Base-by-base conservation (phyloP, 306 rosid genomes). In the Glycine latifolia region DNA sequence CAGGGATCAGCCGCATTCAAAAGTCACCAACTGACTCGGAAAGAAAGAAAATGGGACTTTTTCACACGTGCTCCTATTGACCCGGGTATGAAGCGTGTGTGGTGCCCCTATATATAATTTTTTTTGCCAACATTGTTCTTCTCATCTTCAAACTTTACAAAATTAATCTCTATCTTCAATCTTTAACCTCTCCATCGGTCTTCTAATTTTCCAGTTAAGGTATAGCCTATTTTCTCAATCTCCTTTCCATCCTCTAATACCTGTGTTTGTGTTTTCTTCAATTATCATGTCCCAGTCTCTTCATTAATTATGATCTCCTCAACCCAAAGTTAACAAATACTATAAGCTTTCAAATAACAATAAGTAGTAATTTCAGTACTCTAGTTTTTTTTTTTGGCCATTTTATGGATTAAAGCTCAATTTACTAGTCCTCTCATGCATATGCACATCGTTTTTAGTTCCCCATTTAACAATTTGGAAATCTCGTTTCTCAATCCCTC, bases 51-150 rank as follows among this genome's bases (percentile, higher is more conserved):
- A 69, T 26, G 31, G 31, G 31, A 26, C 31, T 70, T 76, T 76
- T 83, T 77, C 85, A 83, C 87, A 87, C 86, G 87, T 87, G 86
- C 11, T 46, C 17, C 8, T 13, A 1, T n/a, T 6, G 41, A 37
- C 39, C 33, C 59, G 67, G 78, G 71, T 77, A 58, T 39, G 74
- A 74, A 69, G 66, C 90, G 88, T 50, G 90, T 81, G 46, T 26
- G 80, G 0, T 84, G 5, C 10, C 65, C 44, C 67, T 72, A 66
- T 78, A 81, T 76, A 73, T 78, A 78, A 71, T 67, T 4, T 53
- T 67, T 17, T 0, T 10, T 44, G 0, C 7, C 17, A 62, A 39
- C 41, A 20, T 55, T 16, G 10, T 65, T 12, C 77, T 15, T 63
- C 71, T 43, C 86, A 70, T 70, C 70, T 13, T 37, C 48, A 26